Conservation (phyloP, 352 stramenopile species). For the Chrysophaeum taylorii region DNA sequence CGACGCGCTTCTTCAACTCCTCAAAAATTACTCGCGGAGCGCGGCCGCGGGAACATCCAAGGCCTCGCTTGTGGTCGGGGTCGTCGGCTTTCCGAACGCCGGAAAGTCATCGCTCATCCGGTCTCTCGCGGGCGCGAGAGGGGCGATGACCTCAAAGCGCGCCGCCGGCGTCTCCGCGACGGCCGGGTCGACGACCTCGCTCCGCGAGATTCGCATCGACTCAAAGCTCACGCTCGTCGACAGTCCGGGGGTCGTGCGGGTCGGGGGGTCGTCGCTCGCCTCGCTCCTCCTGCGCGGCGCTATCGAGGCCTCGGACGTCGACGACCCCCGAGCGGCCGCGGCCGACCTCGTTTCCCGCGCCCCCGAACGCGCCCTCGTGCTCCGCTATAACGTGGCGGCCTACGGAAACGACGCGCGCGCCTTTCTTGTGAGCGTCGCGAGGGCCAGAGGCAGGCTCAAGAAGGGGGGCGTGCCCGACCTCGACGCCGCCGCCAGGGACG, state of each 20-base stretch:
- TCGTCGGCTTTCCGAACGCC: constrained; percentile 97
- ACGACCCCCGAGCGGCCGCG: constrained; percentile 81
- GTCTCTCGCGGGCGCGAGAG: constrained; percentile 61
- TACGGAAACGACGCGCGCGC: constrained; percentile 80
- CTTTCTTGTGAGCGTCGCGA: constrained; percentile 86
- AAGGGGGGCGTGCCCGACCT: constrained; percentile 92
- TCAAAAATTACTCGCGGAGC: constrained; percentile 97
- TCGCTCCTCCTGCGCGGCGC: constrained; percentile 82
- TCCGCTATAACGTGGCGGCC: constrained; percentile 80
- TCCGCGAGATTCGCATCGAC: constrained; percentile 95
- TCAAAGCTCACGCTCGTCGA: constrained; percentile 94
- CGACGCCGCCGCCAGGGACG: constrained; percentile 69
- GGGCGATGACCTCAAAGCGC: constrained; percentile 47
- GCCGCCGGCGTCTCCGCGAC: constrained; percentile 84
- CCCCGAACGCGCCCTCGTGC: constrained; percentile 73
- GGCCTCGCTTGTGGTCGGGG: constrained; percentile 67
- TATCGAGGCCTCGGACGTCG: constrained; percentile 86
- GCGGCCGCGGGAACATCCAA: constrained; percentile 35
- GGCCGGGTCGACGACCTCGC: constrained; percentile 88
- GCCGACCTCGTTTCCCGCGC: constrained; percentile 81
- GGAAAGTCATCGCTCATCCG: constrained; percentile 88
- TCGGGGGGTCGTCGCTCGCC: constrained; percentile 39
- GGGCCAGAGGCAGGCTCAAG: constrained; percentile 76
- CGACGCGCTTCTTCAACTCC: constrained; percentile 85
- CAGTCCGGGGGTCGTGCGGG: constrained; percentile 94